Conservation (phyloP, 2,329 filamentous ascomycete species). For the Eutypella sp. region DNA sequence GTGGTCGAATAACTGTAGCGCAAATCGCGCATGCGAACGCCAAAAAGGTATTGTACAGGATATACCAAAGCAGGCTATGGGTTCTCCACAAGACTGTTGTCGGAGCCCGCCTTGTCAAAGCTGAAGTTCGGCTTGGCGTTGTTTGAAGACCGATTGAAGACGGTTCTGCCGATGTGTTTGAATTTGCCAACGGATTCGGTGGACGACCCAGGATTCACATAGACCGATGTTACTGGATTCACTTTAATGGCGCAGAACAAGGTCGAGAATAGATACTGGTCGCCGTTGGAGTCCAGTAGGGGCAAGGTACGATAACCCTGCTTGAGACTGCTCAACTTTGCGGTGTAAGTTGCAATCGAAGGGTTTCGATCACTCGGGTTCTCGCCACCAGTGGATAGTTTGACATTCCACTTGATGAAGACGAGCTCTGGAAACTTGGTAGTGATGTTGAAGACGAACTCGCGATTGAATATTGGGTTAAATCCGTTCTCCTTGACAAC, state of each 20-base stretch:
- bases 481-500: conserved; percentile 87
- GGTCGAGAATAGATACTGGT: conserved; percentile 91
- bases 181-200: conserved; percentile 46
- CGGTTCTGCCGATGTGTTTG: conserved; percentile 51
- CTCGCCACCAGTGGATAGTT: conserved; percentile 74
- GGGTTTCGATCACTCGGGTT: conserved; percentile 58
- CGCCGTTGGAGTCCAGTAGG: conserved; percentile 80
- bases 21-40: conserved; percentile 12
- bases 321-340: conserved; percentile 83
- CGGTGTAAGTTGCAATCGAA: conserved; percentile 82
- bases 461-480: conserved; percentile 81
- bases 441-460: conserved; percentile 74
- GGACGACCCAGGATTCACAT: conserved; percentile 41
- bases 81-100: conserved; percentile 30
- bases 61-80: conserved; percentile 11
- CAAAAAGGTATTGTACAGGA: conserved; percentile 11
- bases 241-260: conserved; percentile 85
- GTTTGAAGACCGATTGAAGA: conserved; percentile 48
- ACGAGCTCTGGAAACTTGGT: conserved; percentile 94
- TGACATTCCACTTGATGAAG: conserved; percentile 89
- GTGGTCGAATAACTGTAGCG: conserved; percentile 19
- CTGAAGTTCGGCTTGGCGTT: conserved; percentile 48
- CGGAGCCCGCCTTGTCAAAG: conserved; percentile 43
- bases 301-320: conserved; percentile 91
- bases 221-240: conserved; percentile 50